Conservation (phyloP, 345 rosid genomes). For the Erysimum cheiranthoides region DNA sequence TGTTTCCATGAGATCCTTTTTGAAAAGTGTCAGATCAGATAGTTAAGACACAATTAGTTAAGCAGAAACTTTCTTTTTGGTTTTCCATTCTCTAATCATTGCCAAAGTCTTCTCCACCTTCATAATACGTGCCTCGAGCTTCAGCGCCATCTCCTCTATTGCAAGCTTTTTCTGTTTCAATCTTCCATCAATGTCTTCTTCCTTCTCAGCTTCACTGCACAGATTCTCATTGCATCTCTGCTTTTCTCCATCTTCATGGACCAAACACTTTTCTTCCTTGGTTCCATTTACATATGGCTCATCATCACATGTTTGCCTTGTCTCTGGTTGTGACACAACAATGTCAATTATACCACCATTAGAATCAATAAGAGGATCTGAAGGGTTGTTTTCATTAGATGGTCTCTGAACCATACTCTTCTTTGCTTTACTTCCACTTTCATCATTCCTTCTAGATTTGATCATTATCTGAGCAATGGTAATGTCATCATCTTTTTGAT, state of each 20-base stretch:
- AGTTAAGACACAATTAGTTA: background rate
- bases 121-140: conserved; percentile 22
- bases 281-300: background rate
- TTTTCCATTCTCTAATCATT: conserved; percentile 1
- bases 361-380: background rate
- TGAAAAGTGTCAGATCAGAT: background rate
- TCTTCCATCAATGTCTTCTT: conserved; percentile 4
- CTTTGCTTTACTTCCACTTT: background rate
- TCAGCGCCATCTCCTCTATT: background rate
- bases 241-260: conserved; percentile 10
- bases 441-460: background rate
- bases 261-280: conserved; percentile 2
- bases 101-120: conserved; percentile 4
- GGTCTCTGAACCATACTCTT: background rate
- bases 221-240: background rate
- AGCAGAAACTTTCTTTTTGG: background rate
- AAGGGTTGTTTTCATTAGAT: conserved; percentile 14
- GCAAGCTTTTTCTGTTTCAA: conserved; percentile 10
- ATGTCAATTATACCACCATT: background rate
- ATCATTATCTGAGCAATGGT: background rate
- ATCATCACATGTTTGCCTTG: conserved; percentile 1
- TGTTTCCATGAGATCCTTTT: conserved; percentile 19
- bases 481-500: conserved; percentile 3
- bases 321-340: conserved; percentile 1
- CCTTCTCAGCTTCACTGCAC: background rate